Conservation (phyloP, 1,284 basidiomycete species). For the Tilletiopsis washingtonensis region DNA sequence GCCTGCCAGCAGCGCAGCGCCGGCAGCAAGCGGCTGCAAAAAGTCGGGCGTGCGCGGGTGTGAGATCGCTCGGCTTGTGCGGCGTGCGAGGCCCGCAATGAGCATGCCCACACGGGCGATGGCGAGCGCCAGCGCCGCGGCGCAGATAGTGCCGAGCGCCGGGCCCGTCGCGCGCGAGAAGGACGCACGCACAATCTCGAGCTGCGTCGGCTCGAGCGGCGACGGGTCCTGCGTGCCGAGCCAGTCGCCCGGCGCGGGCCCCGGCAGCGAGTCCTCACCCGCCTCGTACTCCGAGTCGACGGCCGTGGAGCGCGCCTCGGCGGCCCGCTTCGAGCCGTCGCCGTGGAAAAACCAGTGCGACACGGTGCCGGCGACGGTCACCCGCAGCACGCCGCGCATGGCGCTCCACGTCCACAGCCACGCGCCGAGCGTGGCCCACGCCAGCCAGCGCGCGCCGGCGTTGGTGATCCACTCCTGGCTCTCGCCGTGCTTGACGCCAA, state of each 20-base stretch:
- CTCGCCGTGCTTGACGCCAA: conserved; percentile 7
- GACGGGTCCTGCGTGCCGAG: background rate
- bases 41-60: conserved; percentile 29
- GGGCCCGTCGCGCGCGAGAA: conserved; percentile 69
- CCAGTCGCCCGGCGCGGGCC: conserved; percentile 7
- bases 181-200: conserved; percentile 65
- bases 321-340: conserved; percentile 8
- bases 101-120: conserved; percentile 52
- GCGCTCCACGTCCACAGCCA: conserved; percentile 92
- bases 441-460: conserved; percentile 75
- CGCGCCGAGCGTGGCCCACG: conserved; percentile 59
- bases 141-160: conserved; percentile 68
- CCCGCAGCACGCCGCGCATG: conserved; percentile 68
- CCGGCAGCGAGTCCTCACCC: conserved; percentile 9
- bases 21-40: conserved; percentile 48
- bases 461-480: conserved; percentile 62
- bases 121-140: conserved; percentile 69
- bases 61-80: conserved; percentile 6
- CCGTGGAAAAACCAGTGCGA: conserved; percentile 82
- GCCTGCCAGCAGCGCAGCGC: conserved; percentile 62
- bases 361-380: conserved; percentile 70
- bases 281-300: conserved; percentile 8
- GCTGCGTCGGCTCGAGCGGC: conserved; percentile 16
- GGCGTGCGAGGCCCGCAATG: conserved; percentile 53
- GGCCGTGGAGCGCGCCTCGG: conserved; percentile 14